Evolutionary conservation across 2,329 filamentous ascomycete species (phyloP).

Genomic region (Epichloe hybrida): DNA sequence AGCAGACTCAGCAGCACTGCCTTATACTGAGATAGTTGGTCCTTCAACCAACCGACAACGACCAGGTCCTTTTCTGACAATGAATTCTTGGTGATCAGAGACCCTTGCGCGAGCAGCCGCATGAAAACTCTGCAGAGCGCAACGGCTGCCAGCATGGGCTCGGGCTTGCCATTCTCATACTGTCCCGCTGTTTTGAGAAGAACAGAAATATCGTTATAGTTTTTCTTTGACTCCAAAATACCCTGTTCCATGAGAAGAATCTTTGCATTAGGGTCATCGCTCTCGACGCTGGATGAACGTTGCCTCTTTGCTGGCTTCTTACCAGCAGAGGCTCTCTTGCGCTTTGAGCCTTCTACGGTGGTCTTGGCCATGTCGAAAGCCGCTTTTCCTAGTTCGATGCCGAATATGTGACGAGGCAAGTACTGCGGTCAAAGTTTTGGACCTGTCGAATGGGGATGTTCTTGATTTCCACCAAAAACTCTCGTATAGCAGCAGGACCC

Average conservation of each 20-base stretch:
- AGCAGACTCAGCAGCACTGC: slow-evolving; percentile 48
- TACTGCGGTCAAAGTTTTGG: too few species aligned
- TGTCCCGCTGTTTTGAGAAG: slow-evolving; percentile 46
- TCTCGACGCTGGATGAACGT: slow-evolving; percentile 32
- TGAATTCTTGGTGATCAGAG: slow-evolving; percentile 50
- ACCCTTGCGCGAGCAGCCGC: slow-evolving; percentile 61
- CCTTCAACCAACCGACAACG: slow-evolving; percentile 66
- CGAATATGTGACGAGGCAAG: background rate
- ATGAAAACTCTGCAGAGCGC: slow-evolving; percentile 80
- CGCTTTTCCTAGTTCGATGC: background rate
- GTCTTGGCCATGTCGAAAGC: slow-evolving; percentile 15
- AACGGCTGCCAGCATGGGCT: slow-evolving; percentile 57
- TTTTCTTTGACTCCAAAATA: slow-evolving; percentile 72
- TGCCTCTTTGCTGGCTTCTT: slow-evolving; percentile 37
- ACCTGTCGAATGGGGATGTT: background rate
- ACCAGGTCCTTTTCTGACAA: slow-evolving; percentile 60
- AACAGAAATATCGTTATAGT: slow-evolving; percentile 80
- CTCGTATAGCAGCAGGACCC: too few species aligned
- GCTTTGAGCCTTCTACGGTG: slow-evolving; percentile 25
- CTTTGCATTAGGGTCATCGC: slow-evolving; percentile 43
- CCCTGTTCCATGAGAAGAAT: slow-evolving; percentile 67
- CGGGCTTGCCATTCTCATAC: slow-evolving; percentile 31
- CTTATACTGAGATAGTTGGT: slow-evolving; percentile 60
- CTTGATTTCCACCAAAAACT: too few species aligned
- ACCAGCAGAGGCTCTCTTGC: slow-evolving; percentile 33